Conservation (phyloP, 1,284 basidiomycete species). For the Clitocybe nebularis region DNA sequence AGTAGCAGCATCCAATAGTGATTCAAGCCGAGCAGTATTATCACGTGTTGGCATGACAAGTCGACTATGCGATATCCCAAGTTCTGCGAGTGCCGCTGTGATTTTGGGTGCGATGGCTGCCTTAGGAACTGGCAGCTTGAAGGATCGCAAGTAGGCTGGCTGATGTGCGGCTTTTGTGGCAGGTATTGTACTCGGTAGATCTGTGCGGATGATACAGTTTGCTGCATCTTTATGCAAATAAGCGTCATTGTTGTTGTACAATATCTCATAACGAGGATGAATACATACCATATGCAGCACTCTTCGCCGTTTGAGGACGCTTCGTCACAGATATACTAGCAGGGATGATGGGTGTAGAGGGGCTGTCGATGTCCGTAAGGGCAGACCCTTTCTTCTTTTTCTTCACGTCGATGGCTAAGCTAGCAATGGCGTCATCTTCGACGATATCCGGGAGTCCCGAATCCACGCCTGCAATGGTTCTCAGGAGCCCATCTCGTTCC, state of each 20-base stretch:
- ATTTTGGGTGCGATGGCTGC: slow-evolving; percentile 70
- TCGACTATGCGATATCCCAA: slow-evolving; percentile 68
- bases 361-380: slow-evolving; percentile 53
- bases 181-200: slow-evolving; percentile 47
- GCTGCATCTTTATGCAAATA: slow-evolving; percentile 48
- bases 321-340: slow-evolving; percentile 42
- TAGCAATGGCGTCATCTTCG: slow-evolving; percentile 58
- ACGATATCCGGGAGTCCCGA: slow-evolving; percentile 75
- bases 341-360: slow-evolving; percentile 47
- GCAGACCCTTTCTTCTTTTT: slow-evolving; percentile 41
- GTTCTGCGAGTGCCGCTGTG: slow-evolving; percentile 68
- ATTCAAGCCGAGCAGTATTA: slow-evolving; percentile 72
- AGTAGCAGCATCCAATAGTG: slow-evolving; percentile 66
- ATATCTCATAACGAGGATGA: not conserved
- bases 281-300: slow-evolving; percentile 51
- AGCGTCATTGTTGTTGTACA: slow-evolving; percentile 1
- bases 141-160: slow-evolving; percentile 77
- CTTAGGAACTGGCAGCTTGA: slow-evolving; percentile 78
- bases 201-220: slow-evolving; percentile 74
- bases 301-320: slow-evolving; percentile 48
- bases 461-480: slow-evolving; percentile 80
- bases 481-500: slow-evolving; percentile 88
- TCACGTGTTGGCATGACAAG: slow-evolving; percentile 90
- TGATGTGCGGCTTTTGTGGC: slow-evolving; percentile 73
- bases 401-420: slow-evolving; percentile 42